Conservation (phyloP, 2,329 filamentous ascomycete species). For the Sporothrix mexicana region DNA sequence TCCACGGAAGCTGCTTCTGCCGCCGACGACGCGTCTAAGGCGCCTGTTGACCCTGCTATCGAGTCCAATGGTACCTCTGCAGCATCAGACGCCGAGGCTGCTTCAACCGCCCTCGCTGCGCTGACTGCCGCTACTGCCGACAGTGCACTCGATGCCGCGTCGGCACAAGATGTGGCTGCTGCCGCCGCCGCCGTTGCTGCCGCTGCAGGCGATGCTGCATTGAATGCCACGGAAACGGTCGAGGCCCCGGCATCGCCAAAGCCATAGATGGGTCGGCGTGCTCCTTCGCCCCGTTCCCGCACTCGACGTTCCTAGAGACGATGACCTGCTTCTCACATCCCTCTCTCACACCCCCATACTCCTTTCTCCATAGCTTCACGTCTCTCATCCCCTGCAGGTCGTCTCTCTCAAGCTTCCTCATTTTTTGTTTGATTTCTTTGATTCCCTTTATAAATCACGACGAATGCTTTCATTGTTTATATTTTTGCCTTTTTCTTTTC, state of each 20-base stretch:
- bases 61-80: background rate
- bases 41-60: background rate
- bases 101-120: background rate
- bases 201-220: background rate
- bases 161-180: constrained; percentile 3
- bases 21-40: background rate
- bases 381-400: background rate
- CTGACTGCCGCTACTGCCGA: constrained; percentile 13
- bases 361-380: background rate
- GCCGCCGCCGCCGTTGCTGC: constrained; percentile 21
- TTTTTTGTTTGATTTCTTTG: background rate
- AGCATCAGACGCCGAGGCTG: background rate
- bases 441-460: constrained; percentile 18
- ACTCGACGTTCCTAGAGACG: no score
- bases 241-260: constrained; percentile 2
- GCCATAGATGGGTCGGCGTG: background rate
- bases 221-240: background rate
- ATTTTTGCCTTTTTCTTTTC: background rate
- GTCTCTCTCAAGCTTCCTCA: background rate
- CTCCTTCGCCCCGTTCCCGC: no score
- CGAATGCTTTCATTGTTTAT: constrained; percentile 3
- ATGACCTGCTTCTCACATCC: background rate
- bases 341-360: background rate
- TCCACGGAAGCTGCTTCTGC: background rate
- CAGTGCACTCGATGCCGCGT: background rate